Evolutionary conservation across 306 rosid genomes (phyloP), one percentile per base, ranked within the genome.

Genomic region (Argentina anserina): DNA sequence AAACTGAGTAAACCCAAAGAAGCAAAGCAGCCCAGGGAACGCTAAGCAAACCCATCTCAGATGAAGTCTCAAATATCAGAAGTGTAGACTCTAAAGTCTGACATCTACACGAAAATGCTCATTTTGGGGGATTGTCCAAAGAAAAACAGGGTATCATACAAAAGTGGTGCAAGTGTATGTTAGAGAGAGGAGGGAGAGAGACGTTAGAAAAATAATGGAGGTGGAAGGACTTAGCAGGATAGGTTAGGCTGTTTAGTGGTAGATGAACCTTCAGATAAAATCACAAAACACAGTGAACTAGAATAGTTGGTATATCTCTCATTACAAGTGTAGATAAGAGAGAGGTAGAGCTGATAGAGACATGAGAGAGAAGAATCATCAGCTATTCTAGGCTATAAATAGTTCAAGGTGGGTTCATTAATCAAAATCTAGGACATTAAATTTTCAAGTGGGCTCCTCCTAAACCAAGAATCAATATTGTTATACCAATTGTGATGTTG

Each of bases 41-140:
- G 74, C 75, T 69, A 60, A 83, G 89, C 66, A 80, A 69, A 63
- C 60, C 86, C 97, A 90, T 92, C 65, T 81, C 82, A 73, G 68
- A 52, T 64, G 61, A 78, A 41, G 49, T 56, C 73, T 13, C 39
- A 33, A 78, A 47, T 9, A 10, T 55, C 46, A 68, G 49, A 69
- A 63, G 26, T 25, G 40, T 36, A 76, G 50, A 66, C 23, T 36
- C 41, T 37, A 76, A 40, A 9, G 68, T 56, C 68, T 65, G 66
- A 53, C 37, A 79, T 71, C 56, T 80, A 81, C 31, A 62, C 26
- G 72, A 49, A 60, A 69, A 70, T 37, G 69, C 64, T 28, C 64
- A 58, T 58, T 28, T 72, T 3, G 67, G 66, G 78, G 71, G 64
- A 55, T 45, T 78, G 75, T 28, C 42, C 37, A 62, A 52, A 79